phyloP scores from a whole-genome alignment of 2,329 filamentous ascomycete species.

The Xylaria multiplex region DNA sequence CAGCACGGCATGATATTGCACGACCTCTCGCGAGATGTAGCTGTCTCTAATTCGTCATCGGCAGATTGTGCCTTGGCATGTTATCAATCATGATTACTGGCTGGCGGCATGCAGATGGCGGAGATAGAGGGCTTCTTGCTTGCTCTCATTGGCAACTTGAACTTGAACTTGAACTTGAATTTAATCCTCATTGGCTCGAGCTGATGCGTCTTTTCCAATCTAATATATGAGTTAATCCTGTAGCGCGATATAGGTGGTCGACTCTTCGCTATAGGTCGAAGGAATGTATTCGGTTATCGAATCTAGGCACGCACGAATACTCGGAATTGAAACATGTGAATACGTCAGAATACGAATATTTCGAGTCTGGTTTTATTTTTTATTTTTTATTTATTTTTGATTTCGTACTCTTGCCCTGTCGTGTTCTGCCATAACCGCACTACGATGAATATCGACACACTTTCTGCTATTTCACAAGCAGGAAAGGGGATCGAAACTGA shows the following conservation, averaged over 20 bases:
- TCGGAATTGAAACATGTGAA: too few species aligned
- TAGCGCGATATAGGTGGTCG: neutral
- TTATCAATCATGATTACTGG: neutral
- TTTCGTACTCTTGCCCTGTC: neutral
- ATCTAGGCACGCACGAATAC: neutral
- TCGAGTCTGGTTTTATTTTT: neutral
- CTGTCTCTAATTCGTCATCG: conserved; percentile 5
- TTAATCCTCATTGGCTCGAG: neutral
- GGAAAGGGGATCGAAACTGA: too few species aligned
- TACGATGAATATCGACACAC: neutral
- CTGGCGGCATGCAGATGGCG: neutral
- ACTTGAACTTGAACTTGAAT: too few species aligned
- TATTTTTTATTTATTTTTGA: neutral
- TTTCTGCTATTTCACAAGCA: neutral
- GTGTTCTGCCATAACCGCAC: neutral
- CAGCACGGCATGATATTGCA: neutral
- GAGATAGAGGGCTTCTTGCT: conserved; percentile 1
- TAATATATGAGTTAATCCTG: neutral
- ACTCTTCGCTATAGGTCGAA: neutral
- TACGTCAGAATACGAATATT: too few species aligned
- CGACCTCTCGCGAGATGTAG: neutral
- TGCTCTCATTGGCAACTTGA: neutral
- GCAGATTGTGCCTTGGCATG: conserved; percentile 5
- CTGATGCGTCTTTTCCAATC: neutral
- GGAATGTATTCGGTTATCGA: neutral